Conservation (phyloP, 257 asterid genomes). For the Voacanga thouarsii region DNA sequence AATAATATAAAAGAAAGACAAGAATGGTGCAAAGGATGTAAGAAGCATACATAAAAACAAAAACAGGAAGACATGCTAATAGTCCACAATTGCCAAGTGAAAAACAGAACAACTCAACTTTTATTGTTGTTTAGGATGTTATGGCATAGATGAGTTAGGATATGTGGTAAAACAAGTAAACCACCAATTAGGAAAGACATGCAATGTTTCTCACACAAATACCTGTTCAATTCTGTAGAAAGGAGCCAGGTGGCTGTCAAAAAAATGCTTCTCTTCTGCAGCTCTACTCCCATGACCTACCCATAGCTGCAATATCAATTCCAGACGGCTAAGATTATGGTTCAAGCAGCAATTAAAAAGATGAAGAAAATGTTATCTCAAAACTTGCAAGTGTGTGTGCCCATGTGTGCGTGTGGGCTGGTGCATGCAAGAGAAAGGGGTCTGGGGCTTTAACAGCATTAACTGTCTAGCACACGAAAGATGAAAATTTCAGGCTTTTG, state of each 20-base stretch:
- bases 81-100: neutral
- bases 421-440: neutral
- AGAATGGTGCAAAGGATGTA: neutral
- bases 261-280: conserved; percentile 85
- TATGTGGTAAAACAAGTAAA: neutral
- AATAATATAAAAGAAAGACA: neutral
- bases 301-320: conserved; percentile 65
- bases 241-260: conserved; percentile 91
- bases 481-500: neutral
- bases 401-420: too few species aligned
- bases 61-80: neutral
- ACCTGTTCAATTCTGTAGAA: conserved; percentile 99
- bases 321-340: neutral
- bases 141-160: neutral
- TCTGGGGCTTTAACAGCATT: neutral
- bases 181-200: neutral
- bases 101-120: neutral
- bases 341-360: neutral
- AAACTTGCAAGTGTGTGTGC: neutral
- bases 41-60: neutral
- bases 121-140: neutral
- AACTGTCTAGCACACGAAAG: neutral
- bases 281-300: conserved; percentile 98
- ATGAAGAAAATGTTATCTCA: neutral
- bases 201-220: neutral